Percentiles rank a stretch among this genome's conserved stretches.
Evolutionary conservation across 257 asterid genomes (phyloP).

Genomic region (Gentiana dahurica): DNA sequence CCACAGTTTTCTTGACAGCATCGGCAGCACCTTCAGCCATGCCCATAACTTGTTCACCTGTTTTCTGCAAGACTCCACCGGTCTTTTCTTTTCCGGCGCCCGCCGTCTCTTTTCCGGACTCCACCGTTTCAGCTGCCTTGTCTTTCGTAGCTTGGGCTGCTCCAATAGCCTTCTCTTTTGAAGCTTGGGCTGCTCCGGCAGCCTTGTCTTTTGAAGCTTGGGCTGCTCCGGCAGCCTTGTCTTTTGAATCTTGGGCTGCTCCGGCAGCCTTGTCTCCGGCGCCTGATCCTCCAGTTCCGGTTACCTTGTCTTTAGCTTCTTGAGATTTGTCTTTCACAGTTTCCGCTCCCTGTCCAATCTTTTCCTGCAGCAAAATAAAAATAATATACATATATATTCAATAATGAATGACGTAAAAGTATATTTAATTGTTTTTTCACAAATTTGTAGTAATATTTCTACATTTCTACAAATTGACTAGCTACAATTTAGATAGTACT

Average conservation of each 20-base stretch:
- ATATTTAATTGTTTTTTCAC: no score
- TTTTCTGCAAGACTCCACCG: slow-evolving; percentile 49
- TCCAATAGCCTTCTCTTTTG: slow-evolving; percentile 17
- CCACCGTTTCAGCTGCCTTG: slow-evolving; percentile 41
- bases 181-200: slow-evolving; percentile 24
- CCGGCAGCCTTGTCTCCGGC: slow-evolving; percentile 16
- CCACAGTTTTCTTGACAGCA: slow-evolving; percentile 48
- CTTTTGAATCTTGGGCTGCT: slow-evolving; percentile 13
- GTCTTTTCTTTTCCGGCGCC: slow-evolving; percentile 62
- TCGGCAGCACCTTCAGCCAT: slow-evolving; percentile 72
- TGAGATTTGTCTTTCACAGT: slow-evolving; percentile 40
- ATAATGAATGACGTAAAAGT: neutral
- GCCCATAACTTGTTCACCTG: slow-evolving; percentile 60
- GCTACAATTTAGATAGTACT: neutral
- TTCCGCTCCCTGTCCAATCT: slow-evolving; percentile 47
- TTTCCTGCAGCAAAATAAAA: slow-evolving; percentile 28
- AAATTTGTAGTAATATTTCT: neutral
- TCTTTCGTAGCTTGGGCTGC: slow-evolving; percentile 37
- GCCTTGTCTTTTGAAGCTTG: slow-evolving; percentile 12
- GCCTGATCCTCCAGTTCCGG: slow-evolving; percentile 12
- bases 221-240: slow-evolving; percentile 9
- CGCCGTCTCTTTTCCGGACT: slow-evolving; percentile 51
- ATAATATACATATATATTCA: neutral
- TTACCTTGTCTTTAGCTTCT: slow-evolving; percentile 28
- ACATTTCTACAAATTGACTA: no score